Evolutionary conservation across 345 rosid species (phyloP).

Genomic region (Rhodamnia rubescens): DNA sequence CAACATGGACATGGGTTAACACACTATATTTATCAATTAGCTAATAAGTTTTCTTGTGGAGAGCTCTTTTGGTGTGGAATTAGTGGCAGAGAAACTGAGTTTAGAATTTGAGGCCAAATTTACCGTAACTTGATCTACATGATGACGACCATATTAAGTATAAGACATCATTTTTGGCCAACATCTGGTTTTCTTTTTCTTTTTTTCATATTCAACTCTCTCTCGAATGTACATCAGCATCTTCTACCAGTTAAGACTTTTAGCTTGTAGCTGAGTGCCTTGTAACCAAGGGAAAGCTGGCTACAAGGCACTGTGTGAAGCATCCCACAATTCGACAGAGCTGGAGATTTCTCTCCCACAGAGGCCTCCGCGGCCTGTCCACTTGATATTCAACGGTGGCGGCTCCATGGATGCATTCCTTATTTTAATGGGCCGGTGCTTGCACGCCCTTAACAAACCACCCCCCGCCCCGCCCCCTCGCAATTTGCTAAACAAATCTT

Average conservation of each 20-base stretch:
- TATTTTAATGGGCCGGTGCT: too few species aligned
- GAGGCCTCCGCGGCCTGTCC: too few species aligned
- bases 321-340: too few species aligned
- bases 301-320: too few species aligned
- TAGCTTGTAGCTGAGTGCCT: not conserved
- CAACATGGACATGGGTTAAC: not conserved
- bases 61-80: not conserved
- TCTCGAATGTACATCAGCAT: not conserved
- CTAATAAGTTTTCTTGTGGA: not conserved
- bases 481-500: too few species aligned
- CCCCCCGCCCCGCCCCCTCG: too few species aligned
- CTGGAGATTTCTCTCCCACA: too few species aligned
- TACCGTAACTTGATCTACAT: not conserved
- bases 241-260: not conserved
- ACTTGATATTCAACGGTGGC: too few species aligned
- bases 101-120: not conserved
- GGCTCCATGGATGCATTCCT: too few species aligned
- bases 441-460: too few species aligned
- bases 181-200: not conserved
- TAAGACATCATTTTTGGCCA: not conserved
- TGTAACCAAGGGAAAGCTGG: too few species aligned
- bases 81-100: not conserved
- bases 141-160: not conserved
- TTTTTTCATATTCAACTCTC: not conserved
- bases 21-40: not conserved